Conservation (phyloP, 2,329 filamentous ascomycete species). For the Beauveria australis region DNA sequence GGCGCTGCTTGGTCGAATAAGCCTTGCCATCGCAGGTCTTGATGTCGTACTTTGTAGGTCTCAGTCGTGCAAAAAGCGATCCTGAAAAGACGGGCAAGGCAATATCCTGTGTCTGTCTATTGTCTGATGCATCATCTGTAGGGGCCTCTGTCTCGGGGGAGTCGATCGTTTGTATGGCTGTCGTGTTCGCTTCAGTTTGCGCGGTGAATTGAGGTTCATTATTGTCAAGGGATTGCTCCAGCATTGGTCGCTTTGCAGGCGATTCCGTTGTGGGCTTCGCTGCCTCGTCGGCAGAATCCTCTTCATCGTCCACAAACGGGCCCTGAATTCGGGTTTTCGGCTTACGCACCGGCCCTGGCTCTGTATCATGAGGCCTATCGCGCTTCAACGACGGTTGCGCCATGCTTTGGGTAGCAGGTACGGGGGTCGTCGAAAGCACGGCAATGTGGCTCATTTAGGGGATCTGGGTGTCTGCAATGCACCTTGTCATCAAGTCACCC, state of each 20-base stretch:
- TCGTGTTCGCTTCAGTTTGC: neutral
- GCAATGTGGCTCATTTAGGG: neutral
- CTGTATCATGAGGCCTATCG: conserved; percentile 24
- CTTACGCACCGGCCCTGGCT: conserved; percentile 23
- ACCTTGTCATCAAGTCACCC: neutral
- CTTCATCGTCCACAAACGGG: conserved; percentile 32
- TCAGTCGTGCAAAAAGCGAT: conserved; percentile 19
- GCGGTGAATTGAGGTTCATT: neutral
- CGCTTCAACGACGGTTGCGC: conserved; percentile 27
- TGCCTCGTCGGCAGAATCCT: conserved; percentile 25
- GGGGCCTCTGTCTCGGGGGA: neutral
- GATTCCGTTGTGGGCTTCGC: neutral
- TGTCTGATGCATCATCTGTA: neutral
- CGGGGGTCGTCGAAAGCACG: conserved; percentile 53
- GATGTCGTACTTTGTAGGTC: conserved; percentile 30
- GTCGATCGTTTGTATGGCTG: neutral
- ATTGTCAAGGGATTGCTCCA: conserved; percentile 8
- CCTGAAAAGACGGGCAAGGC: conserved; percentile 21
- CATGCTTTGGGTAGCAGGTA: conserved; percentile 46
- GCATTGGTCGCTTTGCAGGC: conserved; percentile 15
- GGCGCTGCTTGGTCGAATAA: conserved; percentile 48
- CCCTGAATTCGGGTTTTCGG: conserved; percentile 27
- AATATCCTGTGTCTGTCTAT: conserved; percentile 2
- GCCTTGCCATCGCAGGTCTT: conserved; percentile 51
- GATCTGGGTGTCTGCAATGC: neutral